Conservation (phyloP, 805 yeast species). For the Sugiyamaella mastotermitis region DNA sequence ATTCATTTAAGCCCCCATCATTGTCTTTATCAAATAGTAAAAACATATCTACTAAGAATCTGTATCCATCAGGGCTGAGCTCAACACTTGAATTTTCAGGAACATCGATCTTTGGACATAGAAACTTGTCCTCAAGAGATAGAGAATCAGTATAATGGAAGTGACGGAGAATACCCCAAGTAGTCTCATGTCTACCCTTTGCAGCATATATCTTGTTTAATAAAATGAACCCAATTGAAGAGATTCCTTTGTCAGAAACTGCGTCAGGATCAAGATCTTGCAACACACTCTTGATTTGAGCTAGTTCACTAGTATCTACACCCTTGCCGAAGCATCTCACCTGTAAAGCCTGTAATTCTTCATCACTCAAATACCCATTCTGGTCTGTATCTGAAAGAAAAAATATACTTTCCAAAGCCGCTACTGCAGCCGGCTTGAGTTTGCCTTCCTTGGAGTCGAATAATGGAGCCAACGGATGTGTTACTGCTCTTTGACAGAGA, state of each 20-base stretch:
- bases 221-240: slow-evolving; percentile 67
- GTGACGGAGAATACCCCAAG: slow-evolving; percentile 88
- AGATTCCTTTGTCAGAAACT: slow-evolving; percentile 46
- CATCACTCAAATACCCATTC: slow-evolving; percentile 70
- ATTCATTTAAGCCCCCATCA: slow-evolving; percentile 86
- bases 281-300: slow-evolving; percentile 35
- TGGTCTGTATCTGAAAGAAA: slow-evolving; percentile 83
- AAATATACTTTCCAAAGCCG: slow-evolving; percentile 76
- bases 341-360: slow-evolving; percentile 68
- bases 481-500: slow-evolving; percentile 86
- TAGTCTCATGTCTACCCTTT: slow-evolving; percentile 90
- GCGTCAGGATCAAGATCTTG: slow-evolving; percentile 26
- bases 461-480: slow-evolving; percentile 87
- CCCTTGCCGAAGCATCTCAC: slow-evolving; percentile 63
- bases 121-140: slow-evolving; percentile 69
- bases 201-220: slow-evolving; percentile 81
- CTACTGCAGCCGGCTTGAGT: slow-evolving; percentile 67
- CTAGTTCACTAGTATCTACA: slow-evolving; percentile 36
- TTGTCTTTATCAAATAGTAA: slow-evolving; percentile 86
- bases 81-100: slow-evolving; percentile 47
- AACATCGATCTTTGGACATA: slow-evolving; percentile 51
- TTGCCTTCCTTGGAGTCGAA: slow-evolving; percentile 87
- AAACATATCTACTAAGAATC: slow-evolving; percentile 86
- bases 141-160: slow-evolving; percentile 90
- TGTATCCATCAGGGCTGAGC: slow-evolving; percentile 83